phyloP scores from a whole-genome alignment of 306 rosid species.

The Quercus berberidifolia region DNA sequence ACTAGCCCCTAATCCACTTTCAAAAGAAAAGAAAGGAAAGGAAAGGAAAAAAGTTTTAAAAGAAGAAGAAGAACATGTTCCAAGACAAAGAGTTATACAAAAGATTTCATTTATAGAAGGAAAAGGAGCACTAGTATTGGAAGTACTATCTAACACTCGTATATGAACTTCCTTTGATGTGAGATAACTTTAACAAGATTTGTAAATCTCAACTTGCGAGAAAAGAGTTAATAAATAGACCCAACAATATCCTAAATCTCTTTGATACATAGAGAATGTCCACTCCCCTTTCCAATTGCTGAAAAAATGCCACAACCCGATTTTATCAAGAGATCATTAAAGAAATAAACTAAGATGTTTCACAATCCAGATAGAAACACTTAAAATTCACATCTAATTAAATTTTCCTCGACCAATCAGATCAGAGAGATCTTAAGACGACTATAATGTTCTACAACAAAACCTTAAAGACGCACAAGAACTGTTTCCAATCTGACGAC shows the following conservation, averaged over 20 bases:
- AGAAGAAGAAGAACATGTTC: not conserved
- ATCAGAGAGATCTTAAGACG: not conserved
- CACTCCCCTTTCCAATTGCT: not conserved
- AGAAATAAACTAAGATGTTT: not conserved
- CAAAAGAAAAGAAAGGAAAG: not conserved
- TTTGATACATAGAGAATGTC: not conserved
- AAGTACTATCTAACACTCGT: not conserved
- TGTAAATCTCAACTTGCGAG: not conserved
- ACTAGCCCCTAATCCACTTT: not conserved
- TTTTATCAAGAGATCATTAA: not conserved
- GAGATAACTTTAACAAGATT: not conserved
- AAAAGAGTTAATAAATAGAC: not conserved
- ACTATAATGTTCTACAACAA: not conserved
- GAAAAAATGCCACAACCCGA: not conserved
- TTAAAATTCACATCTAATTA: not conserved
- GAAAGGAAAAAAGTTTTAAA: not conserved
- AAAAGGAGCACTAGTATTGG: not conserved
- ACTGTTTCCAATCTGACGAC: not conserved
- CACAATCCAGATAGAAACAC: not conserved
- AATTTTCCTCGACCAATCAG: not conserved
- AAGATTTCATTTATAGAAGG: not conserved
- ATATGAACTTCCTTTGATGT: not conserved
- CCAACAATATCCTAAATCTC: not conserved
- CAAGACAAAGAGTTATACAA: not conserved
- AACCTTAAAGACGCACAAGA: not conserved